Percentiles rank a stretch among this genome's conserved stretches.
Evolutionary conservation across 2,329 filamentous ascomycete genomes (phyloP).

Genomic region (Zymoseptoria brevis): DNA sequence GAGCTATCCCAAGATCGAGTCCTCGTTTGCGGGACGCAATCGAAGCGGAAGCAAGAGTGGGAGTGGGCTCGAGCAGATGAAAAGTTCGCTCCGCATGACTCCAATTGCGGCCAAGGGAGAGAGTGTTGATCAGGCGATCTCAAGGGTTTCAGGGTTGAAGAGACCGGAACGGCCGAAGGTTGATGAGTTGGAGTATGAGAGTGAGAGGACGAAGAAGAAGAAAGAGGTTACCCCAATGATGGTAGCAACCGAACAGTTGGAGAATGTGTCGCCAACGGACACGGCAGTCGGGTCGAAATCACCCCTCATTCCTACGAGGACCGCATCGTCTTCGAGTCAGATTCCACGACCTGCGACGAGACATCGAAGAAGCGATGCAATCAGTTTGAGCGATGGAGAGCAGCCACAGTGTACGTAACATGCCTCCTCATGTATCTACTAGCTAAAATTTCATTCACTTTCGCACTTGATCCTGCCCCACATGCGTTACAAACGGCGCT

Average conservation of each 20-base stretch:
- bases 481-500: neutral
- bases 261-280: neutral
- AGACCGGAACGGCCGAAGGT: conserved; percentile 7
- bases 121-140: conserved; percentile 11
- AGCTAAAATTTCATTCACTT: neutral
- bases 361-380: conserved; percentile 5
- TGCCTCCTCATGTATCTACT: conserved; percentile 1
- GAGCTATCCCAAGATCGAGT: conserved; percentile 2
- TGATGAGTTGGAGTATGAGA: neutral
- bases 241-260: neutral
- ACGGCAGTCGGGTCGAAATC: neutral
- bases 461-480: neutral
- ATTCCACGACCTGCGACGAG: conserved; percentile 1
- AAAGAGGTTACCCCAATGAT: neutral
- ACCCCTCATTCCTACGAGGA: neutral
- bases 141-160: conserved; percentile 9
- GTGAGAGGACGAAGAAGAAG: neutral
- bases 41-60: neutral
- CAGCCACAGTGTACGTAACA: conserved; percentile 5
- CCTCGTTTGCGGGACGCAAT: conserved; percentile 1
- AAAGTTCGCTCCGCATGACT: conserved; percentile 15
- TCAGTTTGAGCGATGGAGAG: conserved; percentile 1
- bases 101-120: conserved; percentile 13
- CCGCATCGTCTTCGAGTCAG: neutral
- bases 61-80: conserved; percentile 5